Conservation (phyloP, 2,329 filamentous ascomycete species). For the Fusarium concolor region DNA sequence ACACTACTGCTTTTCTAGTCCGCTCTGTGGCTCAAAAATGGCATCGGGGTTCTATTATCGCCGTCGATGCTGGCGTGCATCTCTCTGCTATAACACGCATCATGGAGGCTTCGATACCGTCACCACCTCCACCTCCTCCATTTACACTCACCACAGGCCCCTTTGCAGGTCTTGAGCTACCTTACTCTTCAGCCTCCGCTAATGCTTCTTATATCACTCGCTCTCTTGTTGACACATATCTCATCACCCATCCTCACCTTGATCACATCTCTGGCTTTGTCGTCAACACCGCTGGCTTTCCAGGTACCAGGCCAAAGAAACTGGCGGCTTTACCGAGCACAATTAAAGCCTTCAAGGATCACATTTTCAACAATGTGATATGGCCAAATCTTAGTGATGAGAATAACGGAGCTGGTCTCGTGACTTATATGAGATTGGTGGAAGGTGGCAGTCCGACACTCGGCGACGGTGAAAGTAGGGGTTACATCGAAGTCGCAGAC, state of each 20-base stretch:
- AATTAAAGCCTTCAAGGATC: slow-evolving; percentile 90
- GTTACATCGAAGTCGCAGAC: slow-evolving; percentile 89
- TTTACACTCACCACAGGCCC: slow-evolving; percentile 74
- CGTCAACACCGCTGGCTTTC: slow-evolving; percentile 90
- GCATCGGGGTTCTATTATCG: slow-evolving; percentile 83
- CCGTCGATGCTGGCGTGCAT: slow-evolving; percentile 94
- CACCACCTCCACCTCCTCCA: slow-evolving; percentile 52
- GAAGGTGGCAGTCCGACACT: slow-evolving; percentile 89
- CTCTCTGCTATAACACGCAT: slow-evolving; percentile 86
- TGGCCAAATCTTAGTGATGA: slow-evolving; percentile 98
- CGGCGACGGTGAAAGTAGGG: slow-evolving; percentile 81
- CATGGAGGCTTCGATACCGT: slow-evolving; percentile 68
- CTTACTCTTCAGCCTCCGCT: slow-evolving; percentile 72
- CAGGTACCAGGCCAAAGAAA: slow-evolving; percentile 83
- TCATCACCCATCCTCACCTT: slow-evolving; percentile 97
- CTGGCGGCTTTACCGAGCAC: slow-evolving; percentile 88
- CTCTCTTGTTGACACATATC: slow-evolving; percentile 84
- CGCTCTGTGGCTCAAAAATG: slow-evolving; percentile 83
- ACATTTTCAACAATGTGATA: slow-evolving; percentile 98
- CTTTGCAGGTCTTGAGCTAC: slow-evolving; percentile 82
- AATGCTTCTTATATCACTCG: slow-evolving; percentile 86
- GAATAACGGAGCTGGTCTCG: slow-evolving; percentile 90
- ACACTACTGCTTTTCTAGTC: slow-evolving; percentile 89
- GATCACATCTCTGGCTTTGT: slow-evolving; percentile 94
- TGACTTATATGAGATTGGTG: slow-evolving; percentile 88